A percentile compares a stretch with the other conserved stretches of the same genome.
These are phyloP conservation scores for Colletotrichum orbiculare DNA, from an alignment of 2,329 filamentous ascomycete species.

Conservation along the genomic window DNA sequence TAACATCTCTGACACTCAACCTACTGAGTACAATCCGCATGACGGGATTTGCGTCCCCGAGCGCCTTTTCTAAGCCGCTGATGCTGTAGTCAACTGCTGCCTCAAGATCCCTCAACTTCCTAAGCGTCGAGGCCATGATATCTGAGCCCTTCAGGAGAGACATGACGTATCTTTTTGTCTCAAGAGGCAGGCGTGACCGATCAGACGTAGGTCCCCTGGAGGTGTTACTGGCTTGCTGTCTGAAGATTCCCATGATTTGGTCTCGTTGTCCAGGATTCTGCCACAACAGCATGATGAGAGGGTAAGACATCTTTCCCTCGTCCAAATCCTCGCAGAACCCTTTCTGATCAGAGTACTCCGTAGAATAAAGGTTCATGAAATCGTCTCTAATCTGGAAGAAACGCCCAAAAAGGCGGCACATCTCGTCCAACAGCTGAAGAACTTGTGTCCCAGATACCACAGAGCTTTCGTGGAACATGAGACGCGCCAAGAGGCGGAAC, in stretches of 20 bases:
- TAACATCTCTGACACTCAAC: slow-evolving; percentile 7
- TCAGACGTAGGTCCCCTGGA: not conserved
- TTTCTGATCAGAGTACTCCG: slow-evolving; percentile 49
- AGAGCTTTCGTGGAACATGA: slow-evolving; percentile 35
- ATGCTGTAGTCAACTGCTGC: slow-evolving; percentile 3
- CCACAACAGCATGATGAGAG: slow-evolving; percentile 40
- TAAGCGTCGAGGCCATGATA: not conserved
- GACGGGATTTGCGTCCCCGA: slow-evolving; percentile 15
- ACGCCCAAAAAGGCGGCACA: slow-evolving; percentile 39
- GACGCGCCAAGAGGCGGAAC: slow-evolving; percentile 36
- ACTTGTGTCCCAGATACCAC: not conserved
- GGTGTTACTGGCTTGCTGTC: not conserved
- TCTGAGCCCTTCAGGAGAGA: slow-evolving; percentile 3
- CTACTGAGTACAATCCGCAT: slow-evolving; percentile 19
- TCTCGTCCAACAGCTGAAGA: not conserved
- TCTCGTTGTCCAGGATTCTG: slow-evolving; percentile 1
- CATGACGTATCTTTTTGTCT: slow-evolving; percentile 12
- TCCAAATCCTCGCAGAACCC: slow-evolving; percentile 55
- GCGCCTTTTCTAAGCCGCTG: not conserved
- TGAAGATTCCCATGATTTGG: slow-evolving; percentile 11
- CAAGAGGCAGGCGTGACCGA: not conserved
- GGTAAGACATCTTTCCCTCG: slow-evolving; percentile 54
- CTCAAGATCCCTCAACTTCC: slow-evolving; percentile 10
- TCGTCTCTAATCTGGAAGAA: slow-evolving; percentile 49
- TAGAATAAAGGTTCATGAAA: slow-evolving; percentile 44